Evolutionary conservation across 306 rosid genomes (phyloP), one percentile per base, ranked within the genome.

Genomic region (Pterocarpus macrocarpus): DNA sequence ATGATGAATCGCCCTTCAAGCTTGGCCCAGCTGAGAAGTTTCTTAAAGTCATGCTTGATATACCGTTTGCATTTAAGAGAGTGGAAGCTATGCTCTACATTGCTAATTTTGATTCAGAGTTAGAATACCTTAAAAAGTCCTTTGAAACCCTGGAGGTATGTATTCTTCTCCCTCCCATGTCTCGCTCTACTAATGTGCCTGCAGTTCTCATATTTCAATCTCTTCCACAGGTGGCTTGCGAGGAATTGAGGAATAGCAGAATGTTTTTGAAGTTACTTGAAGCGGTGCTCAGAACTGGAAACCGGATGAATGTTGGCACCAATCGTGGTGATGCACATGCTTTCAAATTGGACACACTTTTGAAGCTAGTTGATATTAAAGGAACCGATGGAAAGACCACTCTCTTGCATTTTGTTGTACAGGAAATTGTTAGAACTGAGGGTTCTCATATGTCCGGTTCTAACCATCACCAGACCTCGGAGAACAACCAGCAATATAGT

Each of bases 21-120:
- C 97, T 95, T 13, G 99, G 95, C 22, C 91, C 93, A 4, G 99
- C 99, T 30, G 99, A 93, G 92, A 95, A 95, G 75, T 95, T 95
- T 82, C 97, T 95, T 14, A 92, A 91, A 86, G 91, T 88, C 17
- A 81, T 93, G 80, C 92, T 92, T 68, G 97, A 93, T 85, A 84
- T 95, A 71, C 97, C 99, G 33, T 93, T 93, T 71, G 97, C 97
- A 43, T 95, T 93, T 79, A 89, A 88, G 76, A 93, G 99, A 86
- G 91, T 93, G 71, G 97, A 93, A 50, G 97, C 97, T 10, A 88
- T 95, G 99, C 97, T 95, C 45, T 95, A 95, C 82, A 87, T 95
- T 79, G 89, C 93, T 76, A 95, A 91, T 86, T 95, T 95, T 78
- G 97, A 91, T 88, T 92, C 99, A 3, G 99, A 95, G 86, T 73